Percentiles rank a stretch among this genome's conserved stretches.
Conservation (phyloP, 2,329 filamentous ascomycete species). For the Talaromyces piceae region DNA sequence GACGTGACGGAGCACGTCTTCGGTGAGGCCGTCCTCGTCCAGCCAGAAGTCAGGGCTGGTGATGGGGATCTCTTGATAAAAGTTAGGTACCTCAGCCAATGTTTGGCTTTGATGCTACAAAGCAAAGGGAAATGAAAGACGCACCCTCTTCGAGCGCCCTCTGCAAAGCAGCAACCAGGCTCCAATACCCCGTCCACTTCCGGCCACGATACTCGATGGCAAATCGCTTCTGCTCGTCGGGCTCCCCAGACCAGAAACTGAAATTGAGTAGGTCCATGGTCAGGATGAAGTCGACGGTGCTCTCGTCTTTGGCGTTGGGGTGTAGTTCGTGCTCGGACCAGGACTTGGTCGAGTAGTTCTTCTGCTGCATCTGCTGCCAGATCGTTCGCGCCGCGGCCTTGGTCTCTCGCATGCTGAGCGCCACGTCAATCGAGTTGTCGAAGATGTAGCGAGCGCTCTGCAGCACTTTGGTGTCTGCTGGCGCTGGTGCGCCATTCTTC, state of each 20-base stretch:
- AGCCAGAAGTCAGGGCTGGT: conserved; percentile 84
- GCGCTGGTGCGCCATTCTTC: conserved; percentile 46
- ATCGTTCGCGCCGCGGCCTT: conserved; percentile 76
- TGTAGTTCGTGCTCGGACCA: conserved; percentile 90
- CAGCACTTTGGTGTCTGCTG: conserved; percentile 74
- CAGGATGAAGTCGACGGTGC: conserved; percentile 85
- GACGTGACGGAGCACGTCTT: conserved; percentile 65
- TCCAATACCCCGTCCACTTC: conserved; percentile 92
- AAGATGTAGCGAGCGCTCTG: conserved; percentile 78
- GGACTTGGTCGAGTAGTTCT: conserved; percentile 71
- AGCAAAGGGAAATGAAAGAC: conserved; percentile 15
- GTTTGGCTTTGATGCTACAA: background rate
- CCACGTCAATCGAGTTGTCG: conserved; percentile 88
- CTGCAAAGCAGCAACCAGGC: conserved; percentile 77
- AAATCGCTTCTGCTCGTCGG: conserved; percentile 62
- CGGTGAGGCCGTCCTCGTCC: conserved; percentile 64
- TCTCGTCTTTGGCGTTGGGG: conserved; percentile 71
- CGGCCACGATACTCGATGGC: conserved; percentile 72
- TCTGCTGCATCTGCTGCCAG: conserved; percentile 72
- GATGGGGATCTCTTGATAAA: conserved; percentile 65
- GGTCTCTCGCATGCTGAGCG: conserved; percentile 72
- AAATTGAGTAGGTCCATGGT: conserved; percentile 97
- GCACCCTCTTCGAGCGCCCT: conserved; percentile 80
- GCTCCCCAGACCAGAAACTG: conserved; percentile 80
- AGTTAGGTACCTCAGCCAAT: no score